Base-by-base conservation (phyloP, 2,329 filamentous ascomycete species). In the Sphaceloma murrayae region DNA sequence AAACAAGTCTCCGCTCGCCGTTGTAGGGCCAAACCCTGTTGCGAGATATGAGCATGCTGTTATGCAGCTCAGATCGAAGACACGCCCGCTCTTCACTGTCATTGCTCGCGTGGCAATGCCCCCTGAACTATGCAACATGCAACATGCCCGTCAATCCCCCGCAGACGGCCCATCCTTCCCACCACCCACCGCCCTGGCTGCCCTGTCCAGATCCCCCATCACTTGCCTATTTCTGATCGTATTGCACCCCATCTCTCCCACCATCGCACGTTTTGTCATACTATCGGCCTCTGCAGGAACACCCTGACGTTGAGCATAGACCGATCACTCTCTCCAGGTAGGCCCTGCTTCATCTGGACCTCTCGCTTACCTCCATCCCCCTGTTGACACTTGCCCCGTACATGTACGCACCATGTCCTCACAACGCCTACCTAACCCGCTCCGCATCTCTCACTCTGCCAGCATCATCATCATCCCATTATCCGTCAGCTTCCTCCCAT, bases 221-320 rank as follows among this genome's bases (percentile, higher is more conserved):
- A 40, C 36, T 40, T 40, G 27, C 36, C 36, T 40, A 30, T 26
- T 40, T 11, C 16, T 19, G 36, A 40, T 22, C 17, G 36, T 14
- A 24, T 26, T 22, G 26, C 36, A 22, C 30, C 18, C 7, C 3
- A 11, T 22, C 26, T n/a, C n/a, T n/a, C n/a, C n/a, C 22, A 40
- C 36, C 36, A 30, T 40, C 36, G 36, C 36, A 30, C 36, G 36
- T 40, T 40, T 40, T 40, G 26, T n/a, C n/a, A 26, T 22, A 18
- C 11, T 22, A 26, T 26, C 16, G 22, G 13, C 16, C 13, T 27
- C 36, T 40, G 24, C 36, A 40, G 36, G 36, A 40, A 40, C 36
- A 29, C 24, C 24, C 24, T 30, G 24, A 40, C 36, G 36, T 40
- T 40, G 36, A 19, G 26, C 36, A 40, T 22, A 40, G 36, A 29